Conservation (phyloP, 163 green algal genomes). For the Scenedesmus sp. region DNA sequence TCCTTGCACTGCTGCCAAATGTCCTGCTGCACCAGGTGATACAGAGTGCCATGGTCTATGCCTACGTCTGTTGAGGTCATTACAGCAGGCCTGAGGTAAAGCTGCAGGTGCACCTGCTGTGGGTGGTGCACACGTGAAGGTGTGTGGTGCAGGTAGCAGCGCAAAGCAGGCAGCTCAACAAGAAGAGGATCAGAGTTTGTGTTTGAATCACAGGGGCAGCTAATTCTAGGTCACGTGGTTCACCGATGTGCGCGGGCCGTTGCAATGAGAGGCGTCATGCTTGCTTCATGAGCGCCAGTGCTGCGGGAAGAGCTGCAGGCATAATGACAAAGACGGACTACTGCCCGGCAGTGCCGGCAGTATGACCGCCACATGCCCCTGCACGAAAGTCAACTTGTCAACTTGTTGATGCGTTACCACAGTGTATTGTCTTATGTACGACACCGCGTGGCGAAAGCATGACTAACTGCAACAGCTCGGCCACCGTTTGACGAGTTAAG, state of each 20-base stretch:
- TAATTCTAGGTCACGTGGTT: too few relatives aligned
- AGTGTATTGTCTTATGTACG: too few relatives aligned
- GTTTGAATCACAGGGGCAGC: neutral
- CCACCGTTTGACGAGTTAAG: neutral
- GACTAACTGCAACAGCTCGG: neutral
- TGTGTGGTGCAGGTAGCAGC: neutral
- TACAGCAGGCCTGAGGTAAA: neutral
- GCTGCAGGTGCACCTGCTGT: neutral
- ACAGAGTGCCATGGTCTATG: slow-evolving; percentile 56
- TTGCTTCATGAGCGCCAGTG: neutral
- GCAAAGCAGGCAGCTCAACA: neutral
- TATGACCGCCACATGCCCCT: neutral
- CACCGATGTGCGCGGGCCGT: too few relatives aligned
- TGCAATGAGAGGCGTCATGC: too few relatives aligned
- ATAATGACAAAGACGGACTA: neutral
- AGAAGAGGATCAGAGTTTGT: neutral
- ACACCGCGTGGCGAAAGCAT: too few relatives aligned
- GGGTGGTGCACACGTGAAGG: neutral
- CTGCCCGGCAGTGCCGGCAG: neutral
- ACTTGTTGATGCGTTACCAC: too few relatives aligned
- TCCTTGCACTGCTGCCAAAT: slow-evolving; percentile 60
- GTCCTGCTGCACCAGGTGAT: slow-evolving; percentile 64
- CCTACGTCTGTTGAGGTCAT: neutral
- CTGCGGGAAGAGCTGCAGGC: neutral
- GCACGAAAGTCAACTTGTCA: too few relatives aligned